Evolutionary conservation across 306 rosid species (phyloP), one percentile per base, ranked within the genome.

Genomic region (Glycine soja): DNA sequence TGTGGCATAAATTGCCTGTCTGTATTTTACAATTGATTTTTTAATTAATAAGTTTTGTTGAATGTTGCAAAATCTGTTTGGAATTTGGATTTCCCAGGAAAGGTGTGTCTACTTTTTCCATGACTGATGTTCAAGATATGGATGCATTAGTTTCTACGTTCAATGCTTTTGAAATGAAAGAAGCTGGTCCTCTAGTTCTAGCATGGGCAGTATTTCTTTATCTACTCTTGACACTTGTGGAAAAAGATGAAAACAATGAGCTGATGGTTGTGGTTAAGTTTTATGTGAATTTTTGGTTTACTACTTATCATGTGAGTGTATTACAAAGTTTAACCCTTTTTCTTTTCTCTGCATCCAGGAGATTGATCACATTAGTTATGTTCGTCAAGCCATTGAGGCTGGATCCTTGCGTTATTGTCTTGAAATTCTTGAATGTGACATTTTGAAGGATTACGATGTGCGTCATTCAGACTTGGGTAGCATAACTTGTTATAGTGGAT

Each of bases 161-260:
- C 81, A 90, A 67, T 82, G 87, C 77, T 71, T 89, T 85, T 86
- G 95, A 91, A 85, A 85, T 88, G 53, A 90, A 93, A 81, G 99
- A 91, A 89, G 90, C 94, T 30, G 90, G 95, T 48, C 99, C 97
- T 15, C 82, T 95, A 70, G 81, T 95, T 85, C 88, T 95, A 50
- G 89, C 97, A 30, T 95, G 99, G 97, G 99, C 97, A 11, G 97
- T 92, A 53, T 93, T 90, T 87, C 92, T 95, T 81, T 91, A 93
- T 87, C 81, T 93, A 54, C 86, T 86, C 80, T 86, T 91, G 79
- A 91, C 99, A 83, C 97, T 95, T 80, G 92, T 97, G 0, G 94
- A 86, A 47, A 95, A 90, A 85, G 92, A 91, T 85, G 94, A 85
- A 61, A 90, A 68, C 82, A 84, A 72, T 69, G 91, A 77, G 69